Percentiles rank a stretch among this genome's conserved stretches.
Conservation (phyloP, 345 rosid genomes). For the Dovyalis caffra region DNA sequence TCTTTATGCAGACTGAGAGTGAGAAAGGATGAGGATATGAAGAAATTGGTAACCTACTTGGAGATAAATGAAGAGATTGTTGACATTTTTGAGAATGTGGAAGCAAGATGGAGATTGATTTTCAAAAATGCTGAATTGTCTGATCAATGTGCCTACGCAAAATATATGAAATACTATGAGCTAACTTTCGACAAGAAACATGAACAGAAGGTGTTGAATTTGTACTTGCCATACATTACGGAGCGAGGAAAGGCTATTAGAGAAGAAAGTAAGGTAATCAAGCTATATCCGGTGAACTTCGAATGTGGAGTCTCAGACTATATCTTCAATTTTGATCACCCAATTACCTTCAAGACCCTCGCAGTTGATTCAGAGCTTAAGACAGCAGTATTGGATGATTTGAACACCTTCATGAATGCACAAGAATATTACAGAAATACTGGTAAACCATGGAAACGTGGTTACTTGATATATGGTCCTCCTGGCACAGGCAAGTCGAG, state of each 20-base stretch:
- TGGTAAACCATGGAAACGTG: slow-evolving; percentile 7
- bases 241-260: background rate
- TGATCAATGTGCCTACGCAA: background rate
- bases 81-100: background rate
- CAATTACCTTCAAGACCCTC: background rate
- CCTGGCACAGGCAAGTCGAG: slow-evolving; percentile 20
- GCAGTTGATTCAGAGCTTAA: slow-evolving; percentile 1
- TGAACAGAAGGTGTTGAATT: background rate
- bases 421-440: slow-evolving; percentile 1
- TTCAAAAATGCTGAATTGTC: background rate
- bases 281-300: background rate
- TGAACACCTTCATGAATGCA: background rate
- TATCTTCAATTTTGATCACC: background rate
- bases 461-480: slow-evolving; percentile 14
- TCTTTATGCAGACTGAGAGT: background rate
- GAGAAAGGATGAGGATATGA: background rate
- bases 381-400: background rate
- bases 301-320: background rate
- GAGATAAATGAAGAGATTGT: background rate
- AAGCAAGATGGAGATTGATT: background rate
- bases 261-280: background rate
- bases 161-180: background rate
- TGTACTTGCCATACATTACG: background rate
- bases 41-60: background rate
- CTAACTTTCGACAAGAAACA: background rate